Base-by-base conservation (phyloP, 2,329 filamentous ascomycete species). In the Aphanoascus verrucosus region DNA sequence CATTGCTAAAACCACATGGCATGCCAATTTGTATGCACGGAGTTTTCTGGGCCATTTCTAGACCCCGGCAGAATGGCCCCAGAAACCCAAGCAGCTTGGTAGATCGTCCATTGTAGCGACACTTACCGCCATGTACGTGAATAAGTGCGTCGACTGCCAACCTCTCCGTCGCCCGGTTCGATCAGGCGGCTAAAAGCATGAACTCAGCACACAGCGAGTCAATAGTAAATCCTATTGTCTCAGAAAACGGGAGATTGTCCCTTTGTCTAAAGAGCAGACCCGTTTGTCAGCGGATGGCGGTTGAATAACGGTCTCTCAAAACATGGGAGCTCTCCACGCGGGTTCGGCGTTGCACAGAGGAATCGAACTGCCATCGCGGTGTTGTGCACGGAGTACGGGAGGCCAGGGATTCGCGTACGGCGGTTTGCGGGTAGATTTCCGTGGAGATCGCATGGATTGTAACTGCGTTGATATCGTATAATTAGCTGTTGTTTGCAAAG, bases 301-400 rank as follows among this genome's bases (percentile, higher is more conserved):
- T 14, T 17, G 23, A 31, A 14, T n/a, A 31, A 41, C 32, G 45
- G 32, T 17, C 15, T 38, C 19, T 17, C 8, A 19, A 12, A 49
- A 35, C 17, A 40, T 37, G 46, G 46, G 46, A 49, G 46, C 17
- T 49, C 35, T 40, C 46, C 34, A 49, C 46, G 46, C 46, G 35
- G 46, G 14, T 12, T 11, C 9, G 8, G 35, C 46, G 19, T 40
- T 9, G 35, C 15, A 49, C 34, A 15, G 46, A 37, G 46, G 46
- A 49, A 23, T 49, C 46, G 46, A 49, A 23, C 46, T 38, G 46
- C 15, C n/a, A 23, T 49, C 19, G 11, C 35, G 34, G 14, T 7
- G 3, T 4, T 31, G n/a, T 15, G 46, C 40, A 28, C 23, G 23
- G 23, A 28, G 23, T 28, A 28, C 23, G 23, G n/a, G 23, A 35